Evolutionary conservation across 106 monocot genomes (phyloP), one percentile per base, ranked within the genome.

Genomic region (Vanilla planifolia): DNA sequence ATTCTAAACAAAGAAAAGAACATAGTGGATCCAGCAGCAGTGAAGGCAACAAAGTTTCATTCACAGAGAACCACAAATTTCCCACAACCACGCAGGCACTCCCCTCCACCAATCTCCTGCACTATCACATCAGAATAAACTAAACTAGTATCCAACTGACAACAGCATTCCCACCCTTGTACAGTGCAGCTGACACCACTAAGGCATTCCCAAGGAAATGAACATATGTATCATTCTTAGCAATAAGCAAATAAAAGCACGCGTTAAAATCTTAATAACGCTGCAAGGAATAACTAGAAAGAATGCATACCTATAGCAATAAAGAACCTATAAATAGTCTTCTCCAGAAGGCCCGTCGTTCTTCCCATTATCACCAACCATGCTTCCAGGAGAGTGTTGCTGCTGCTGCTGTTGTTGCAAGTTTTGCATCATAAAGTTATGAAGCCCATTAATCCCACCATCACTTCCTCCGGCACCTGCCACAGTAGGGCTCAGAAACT

Each of bases 331-430:
- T 15, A 65, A 17, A 59, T 68, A 80, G 25, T 66, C 74, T 34
- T 62, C 75, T 1, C 75, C 60, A 13, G 80, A 75, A 67, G 43
- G 65, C 1, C 59, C 65, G 29, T 69, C 65, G 50, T 73, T 55
- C 72, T 73, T 77, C 52, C 51, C 72, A 64, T 73, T 59, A 33
- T 73, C 73, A 26, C 51, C 68, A 8, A 66, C 77, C 22, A 82
- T 62, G 57, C 66, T 71, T 32, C 61, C 74, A 10, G 70, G 74
- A 0, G 74, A 67, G 24, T 78, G 67, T 47, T 66, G 63, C 51
- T 69, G 43, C 5, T 62, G 55, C 16, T 73, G 73, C 45, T 63
- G 41, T 63, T 34, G 47, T 63, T 34, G 47, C 60, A 69, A 73
- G 32, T 23, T 52, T 23, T 72, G 30, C 32, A 73, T 15, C 24